Evolutionary conservation across 805 yeast genomes (phyloP), one percentile per base, ranked within the genome.

Genomic region (Kockiozyma suomiensis): DNA sequence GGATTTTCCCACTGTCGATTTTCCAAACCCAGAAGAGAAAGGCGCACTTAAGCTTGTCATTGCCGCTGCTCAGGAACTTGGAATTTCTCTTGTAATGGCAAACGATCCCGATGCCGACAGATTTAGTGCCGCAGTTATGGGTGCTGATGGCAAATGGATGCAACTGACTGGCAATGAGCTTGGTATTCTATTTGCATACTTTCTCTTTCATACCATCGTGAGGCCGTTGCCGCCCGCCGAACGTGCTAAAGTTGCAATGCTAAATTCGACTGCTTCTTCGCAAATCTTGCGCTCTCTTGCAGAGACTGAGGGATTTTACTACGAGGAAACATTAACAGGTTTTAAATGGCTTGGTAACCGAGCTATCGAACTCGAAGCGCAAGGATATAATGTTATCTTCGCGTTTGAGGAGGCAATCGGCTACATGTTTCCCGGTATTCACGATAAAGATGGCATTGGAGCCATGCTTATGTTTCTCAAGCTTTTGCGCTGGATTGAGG

Each of bases 51-150:
- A 84, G 65, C 70, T 86, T 54, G 93, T 96, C 0, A 85, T 85
- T 19, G 53, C 70, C 8, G 71, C 74, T 2, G 97, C 97, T 0
- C 85, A 88, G 42, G 67, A 68, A 4, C 71, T 74, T 1, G 78
- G 78, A 0, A 72, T 81, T 25, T 70, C 75, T 1, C 71, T 90
- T 32, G 93, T 93, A 1, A 68, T 93, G 1, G 97, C 97, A 0
- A 93, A 87, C 72, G 99, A 93, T 70, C 99, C 99, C 0, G 99
- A 93, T 74, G 99, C 98, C 0, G 99, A 93, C 72, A 78, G 99
- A 60, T 93, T 93, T 70, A 86, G 94, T 6, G 87, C 83, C 8
- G 97, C 96, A 0, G 81, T 88, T 19, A 84, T 82, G n/a, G 56
- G 64, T 2, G 67, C 63, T 2, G 54, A 65, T 1, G 78, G 78